Evolutionary conservation across 2,329 filamentous ascomycete species (phyloP).

Genomic region (Sarocladium brachiariae): DNA sequence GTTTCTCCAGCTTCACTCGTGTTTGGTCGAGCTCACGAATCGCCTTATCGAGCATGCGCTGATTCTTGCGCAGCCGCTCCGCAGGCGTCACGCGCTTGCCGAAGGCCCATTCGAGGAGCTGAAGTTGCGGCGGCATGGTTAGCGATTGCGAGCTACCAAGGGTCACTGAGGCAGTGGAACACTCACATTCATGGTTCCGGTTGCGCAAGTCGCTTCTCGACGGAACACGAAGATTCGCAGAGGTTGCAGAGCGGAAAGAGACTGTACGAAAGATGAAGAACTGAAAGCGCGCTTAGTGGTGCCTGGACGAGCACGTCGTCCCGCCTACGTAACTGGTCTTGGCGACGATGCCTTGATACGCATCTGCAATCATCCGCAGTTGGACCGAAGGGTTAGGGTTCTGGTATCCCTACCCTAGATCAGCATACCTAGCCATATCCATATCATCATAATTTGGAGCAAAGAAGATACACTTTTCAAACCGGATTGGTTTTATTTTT

Average conservation of each 20-base stretch:
- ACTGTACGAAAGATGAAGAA: not conserved
- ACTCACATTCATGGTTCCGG: conserved; percentile 5
- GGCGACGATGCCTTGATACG: not conserved
- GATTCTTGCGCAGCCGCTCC: conserved; percentile 85
- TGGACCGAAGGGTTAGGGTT: not conserved
- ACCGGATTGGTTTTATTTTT: no score
- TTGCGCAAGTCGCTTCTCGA: not conserved
- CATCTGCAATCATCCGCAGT: conserved; percentile 3
- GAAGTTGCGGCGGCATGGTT: not conserved
- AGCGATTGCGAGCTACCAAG: not conserved
- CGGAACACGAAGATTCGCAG: not conserved
- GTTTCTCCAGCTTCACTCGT: conserved; percentile 91
- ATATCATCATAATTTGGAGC: no score
- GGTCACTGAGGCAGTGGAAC: not conserved
- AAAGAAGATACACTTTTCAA: no score
- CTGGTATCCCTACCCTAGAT: no score
- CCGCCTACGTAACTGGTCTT: conserved; percentile 10
- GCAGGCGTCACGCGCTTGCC: conserved; percentile 98
- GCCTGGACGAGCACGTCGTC: conserved; percentile 8
- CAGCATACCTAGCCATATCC: no score
- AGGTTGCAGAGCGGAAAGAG: not conserved
- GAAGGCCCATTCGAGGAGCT: conserved; percentile 99
- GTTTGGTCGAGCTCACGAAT: conserved; percentile 94
- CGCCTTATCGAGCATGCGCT: conserved; percentile 93
- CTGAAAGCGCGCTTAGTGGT: conserved; percentile 6